Conservation (phyloP, 208 protist genomes). For the Leishmania braziliensis region DNA sequence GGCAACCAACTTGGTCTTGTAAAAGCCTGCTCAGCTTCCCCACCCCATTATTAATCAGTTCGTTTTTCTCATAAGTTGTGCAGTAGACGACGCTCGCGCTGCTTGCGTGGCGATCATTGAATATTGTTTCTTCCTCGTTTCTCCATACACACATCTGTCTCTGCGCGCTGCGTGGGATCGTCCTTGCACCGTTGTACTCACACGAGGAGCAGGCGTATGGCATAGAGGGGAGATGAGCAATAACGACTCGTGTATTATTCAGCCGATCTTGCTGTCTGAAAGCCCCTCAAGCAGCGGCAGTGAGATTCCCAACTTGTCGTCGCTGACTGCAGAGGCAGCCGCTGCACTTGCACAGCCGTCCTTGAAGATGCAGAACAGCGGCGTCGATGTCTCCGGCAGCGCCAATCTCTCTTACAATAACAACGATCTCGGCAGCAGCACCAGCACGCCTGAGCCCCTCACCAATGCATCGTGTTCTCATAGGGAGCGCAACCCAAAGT, state of each 20-base stretch:
- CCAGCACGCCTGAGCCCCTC: not conserved
- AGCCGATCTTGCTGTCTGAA: not conserved
- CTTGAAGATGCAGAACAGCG: not conserved
- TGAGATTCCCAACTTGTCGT: not conserved
- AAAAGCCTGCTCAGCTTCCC: not conserved
- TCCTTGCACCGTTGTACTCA: not conserved
- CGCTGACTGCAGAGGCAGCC: not conserved
- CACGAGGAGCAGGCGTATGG: not conserved
- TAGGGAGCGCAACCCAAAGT: slow-evolving; percentile 28
- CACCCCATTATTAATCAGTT: not conserved
- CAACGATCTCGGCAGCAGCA: slow-evolving; percentile 1
- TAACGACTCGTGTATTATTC: not conserved
- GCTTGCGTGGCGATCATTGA: not conserved
- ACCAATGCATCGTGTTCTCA: not conserved
- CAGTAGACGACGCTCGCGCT: not conserved
- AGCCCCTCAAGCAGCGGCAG: not conserved
- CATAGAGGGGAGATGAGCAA: not conserved
- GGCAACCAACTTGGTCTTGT: not conserved
- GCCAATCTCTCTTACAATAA: slow-evolving; percentile 3
- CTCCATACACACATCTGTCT: not conserved
- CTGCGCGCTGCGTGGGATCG: not conserved
- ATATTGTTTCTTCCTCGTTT: not conserved
- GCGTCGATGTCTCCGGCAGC: not conserved
- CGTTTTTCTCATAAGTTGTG: not conserved
- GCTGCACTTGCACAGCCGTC: not conserved